Percentiles rank a stretch among this genome's conserved stretches.
Evolutionary conservation across 2,329 filamentous ascomycete genomes (phyloP).

Genomic region (Fusarium verticillioides): DNA sequence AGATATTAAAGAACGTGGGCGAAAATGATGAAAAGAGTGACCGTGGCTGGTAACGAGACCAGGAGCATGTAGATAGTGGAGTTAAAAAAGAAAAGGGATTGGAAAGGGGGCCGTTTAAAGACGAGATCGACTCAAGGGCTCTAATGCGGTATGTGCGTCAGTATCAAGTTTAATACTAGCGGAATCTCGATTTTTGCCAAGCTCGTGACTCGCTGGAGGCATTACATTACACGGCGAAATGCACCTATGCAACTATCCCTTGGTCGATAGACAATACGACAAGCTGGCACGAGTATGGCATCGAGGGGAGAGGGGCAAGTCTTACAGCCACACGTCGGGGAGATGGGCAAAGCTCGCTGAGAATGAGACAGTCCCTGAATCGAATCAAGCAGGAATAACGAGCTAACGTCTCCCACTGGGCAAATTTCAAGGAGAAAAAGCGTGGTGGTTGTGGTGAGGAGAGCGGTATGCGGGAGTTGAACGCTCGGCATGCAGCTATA

Average conservation of each 20-base stretch:
- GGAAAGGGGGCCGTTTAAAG: slow-evolving; percentile 60
- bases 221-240: neutral
- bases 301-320: slow-evolving; percentile 44
- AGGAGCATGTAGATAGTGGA: slow-evolving; percentile 54
- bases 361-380: slow-evolving; percentile 58
- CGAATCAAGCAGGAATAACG: slow-evolving; percentile 67
- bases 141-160: slow-evolving; percentile 51
- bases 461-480: slow-evolving; percentile 49
- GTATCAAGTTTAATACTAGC: slow-evolving; percentile 42
- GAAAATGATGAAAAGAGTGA: slow-evolving; percentile 66
- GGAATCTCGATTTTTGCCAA: slow-evolving; percentile 41
- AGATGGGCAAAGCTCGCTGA: slow-evolving; percentile 56
- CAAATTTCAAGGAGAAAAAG: slow-evolving; percentile 57
- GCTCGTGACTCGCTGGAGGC: slow-evolving; percentile 5
- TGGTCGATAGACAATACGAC: slow-evolving; percentile 34
- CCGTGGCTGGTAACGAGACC: slow-evolving; percentile 61
- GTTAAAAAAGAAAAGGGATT: slow-evolving; percentile 54
- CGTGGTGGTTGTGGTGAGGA: slow-evolving; percentile 54
- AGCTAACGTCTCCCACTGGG: slow-evolving; percentile 72
- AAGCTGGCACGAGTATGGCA: slow-evolving; percentile 43
- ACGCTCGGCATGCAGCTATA: slow-evolving; percentile 53
- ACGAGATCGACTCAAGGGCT: slow-evolving; percentile 58
- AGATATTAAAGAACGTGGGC: slow-evolving; percentile 69
- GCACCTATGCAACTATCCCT: slow-evolving; percentile 39
- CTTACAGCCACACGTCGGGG: slow-evolving; percentile 64